Evolutionary conservation across 345 rosid species (phyloP).

Genomic region (Viola odorata): DNA sequence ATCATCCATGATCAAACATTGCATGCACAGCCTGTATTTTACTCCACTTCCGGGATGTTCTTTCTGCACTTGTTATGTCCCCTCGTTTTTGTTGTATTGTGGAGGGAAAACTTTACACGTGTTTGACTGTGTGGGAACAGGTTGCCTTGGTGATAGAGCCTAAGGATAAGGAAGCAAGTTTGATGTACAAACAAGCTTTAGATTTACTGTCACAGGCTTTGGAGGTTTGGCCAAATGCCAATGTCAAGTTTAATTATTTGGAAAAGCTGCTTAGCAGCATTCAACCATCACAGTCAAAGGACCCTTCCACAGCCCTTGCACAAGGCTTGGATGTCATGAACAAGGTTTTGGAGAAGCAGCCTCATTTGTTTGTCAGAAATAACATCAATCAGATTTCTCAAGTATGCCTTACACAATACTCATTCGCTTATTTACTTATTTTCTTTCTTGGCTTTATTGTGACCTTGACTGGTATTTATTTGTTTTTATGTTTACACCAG

Average conservation of each 20-base stretch:
- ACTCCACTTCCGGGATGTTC: not conserved
- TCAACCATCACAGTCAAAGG: conserved; percentile 93
- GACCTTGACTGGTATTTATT: conserved; percentile 1
- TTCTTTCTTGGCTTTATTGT: not conserved
- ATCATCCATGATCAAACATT: no score
- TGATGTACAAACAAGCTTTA: conserved; percentile 88
- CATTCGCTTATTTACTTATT: conserved; percentile 6
- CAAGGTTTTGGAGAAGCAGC: conserved; percentile 94
- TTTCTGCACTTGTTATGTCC: not conserved
- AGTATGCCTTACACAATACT: conserved; percentile 33
- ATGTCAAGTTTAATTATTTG: conserved; percentile 92
- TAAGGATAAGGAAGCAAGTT: conserved; percentile 91
- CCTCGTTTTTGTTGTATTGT: not conserved
- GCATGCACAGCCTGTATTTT: not conserved
- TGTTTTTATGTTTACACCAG: conserved; percentile 30
- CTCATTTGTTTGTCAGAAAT: conserved; percentile 85
- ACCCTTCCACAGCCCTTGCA: conserved; percentile 92
- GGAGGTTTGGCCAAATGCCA: conserved; percentile 98
- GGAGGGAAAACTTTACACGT: not conserved
- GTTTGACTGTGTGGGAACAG: conserved; percentile 36
- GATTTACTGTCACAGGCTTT: conserved; percentile 91
- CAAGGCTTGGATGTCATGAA: conserved; percentile 99
- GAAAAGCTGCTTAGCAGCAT: conserved; percentile 81
- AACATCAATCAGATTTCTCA: conserved; percentile 89
- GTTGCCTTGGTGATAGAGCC: conserved; percentile 99